Conservation (phyloP, 495 filamentous ascomycete species). For the Penicillium mononematosum region DNA sequence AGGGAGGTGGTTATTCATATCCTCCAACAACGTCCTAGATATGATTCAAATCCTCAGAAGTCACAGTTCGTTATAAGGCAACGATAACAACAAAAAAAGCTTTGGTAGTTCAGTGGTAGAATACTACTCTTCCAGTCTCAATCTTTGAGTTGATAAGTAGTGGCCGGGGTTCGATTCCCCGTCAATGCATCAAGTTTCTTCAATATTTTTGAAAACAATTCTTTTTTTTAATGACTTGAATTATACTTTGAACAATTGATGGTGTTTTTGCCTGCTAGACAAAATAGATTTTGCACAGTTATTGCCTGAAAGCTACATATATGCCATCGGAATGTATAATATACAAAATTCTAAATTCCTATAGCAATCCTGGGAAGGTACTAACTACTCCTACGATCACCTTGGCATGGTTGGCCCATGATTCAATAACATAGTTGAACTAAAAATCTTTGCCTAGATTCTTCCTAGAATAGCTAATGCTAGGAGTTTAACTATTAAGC, state of each 20-base stretch:
- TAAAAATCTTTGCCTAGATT: no score
- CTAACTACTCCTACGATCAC: no score
- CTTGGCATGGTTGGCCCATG: no score
- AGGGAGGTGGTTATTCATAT: no score
- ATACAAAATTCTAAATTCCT: no score
- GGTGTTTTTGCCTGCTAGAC: background rate
- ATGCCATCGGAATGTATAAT: no score
- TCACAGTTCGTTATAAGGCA: background rate
- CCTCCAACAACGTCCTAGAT: no score
- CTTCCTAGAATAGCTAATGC: no score
- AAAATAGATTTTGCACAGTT: background rate
- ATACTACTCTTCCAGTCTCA: conserved; percentile 7
- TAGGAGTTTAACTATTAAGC: no score
- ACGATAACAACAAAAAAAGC: background rate
- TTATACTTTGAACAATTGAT: no score
- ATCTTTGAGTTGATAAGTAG: background rate
- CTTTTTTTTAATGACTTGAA: background rate
- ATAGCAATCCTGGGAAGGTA: no score
- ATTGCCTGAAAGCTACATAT: background rate
- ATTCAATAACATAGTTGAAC: no score
- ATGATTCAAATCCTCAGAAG: background rate
- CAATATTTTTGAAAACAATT: background rate
- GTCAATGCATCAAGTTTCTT: conserved; percentile 8
- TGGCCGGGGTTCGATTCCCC: conserved; percentile 19
- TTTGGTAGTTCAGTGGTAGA: conserved; percentile 10